Evolutionary conservation across 176 grass and related monocot species (phyloP).

Genomic region (Aegilops tauschii): DNA sequence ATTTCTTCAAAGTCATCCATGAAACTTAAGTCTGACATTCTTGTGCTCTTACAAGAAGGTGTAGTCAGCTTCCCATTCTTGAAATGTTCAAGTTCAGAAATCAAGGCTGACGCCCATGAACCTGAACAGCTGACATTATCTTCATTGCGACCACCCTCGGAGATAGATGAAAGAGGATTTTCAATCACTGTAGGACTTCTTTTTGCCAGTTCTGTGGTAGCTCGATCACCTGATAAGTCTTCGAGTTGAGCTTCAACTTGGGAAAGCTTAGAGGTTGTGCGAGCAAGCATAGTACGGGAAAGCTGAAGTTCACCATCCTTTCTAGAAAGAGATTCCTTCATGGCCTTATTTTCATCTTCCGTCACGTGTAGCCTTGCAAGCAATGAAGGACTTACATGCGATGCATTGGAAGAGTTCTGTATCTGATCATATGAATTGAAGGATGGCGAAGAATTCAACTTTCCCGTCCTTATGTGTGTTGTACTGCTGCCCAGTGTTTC

Average conservation of each 20-base stretch:
- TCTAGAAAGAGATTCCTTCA: slow-evolving; percentile 81
- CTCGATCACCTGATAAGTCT: slow-evolving; percentile 42
- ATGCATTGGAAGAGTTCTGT: slow-evolving; percentile 35
- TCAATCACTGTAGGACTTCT: slow-evolving; percentile 37
- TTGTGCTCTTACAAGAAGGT: slow-evolving; percentile 74
- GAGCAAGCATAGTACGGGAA: slow-evolving; percentile 57
- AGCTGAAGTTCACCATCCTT: slow-evolving; percentile 65
- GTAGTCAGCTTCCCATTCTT: slow-evolving; percentile 58
- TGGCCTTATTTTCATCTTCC: slow-evolving; percentile 78
- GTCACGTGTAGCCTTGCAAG: slow-evolving; percentile 59
- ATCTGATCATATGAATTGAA: slow-evolving; percentile 10
- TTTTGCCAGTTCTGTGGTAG: slow-evolving; percentile 38
- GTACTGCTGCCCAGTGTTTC: slow-evolving; percentile 40
- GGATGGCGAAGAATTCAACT: slow-evolving; percentile 26
- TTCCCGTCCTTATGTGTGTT: slow-evolving; percentile 33
- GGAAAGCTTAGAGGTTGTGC: slow-evolving; percentile 64
- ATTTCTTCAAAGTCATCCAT: slow-evolving; percentile 97
- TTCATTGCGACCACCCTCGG: slow-evolving; percentile 42
- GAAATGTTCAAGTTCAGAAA: slow-evolving; percentile 91
- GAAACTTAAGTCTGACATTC: slow-evolving; percentile 86
- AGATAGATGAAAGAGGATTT: slow-evolving; percentile 53
- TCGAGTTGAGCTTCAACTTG: slow-evolving; percentile 69
- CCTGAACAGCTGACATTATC: slow-evolving; percentile 76
- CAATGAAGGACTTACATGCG: slow-evolving; percentile 46
- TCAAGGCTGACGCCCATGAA: slow-evolving; percentile 83